Evolutionary conservation across 1,139 yeast genomes (phyloP), one percentile per base, ranked within the genome.

Genomic region (Blastobotrys malaysiensis): DNA sequence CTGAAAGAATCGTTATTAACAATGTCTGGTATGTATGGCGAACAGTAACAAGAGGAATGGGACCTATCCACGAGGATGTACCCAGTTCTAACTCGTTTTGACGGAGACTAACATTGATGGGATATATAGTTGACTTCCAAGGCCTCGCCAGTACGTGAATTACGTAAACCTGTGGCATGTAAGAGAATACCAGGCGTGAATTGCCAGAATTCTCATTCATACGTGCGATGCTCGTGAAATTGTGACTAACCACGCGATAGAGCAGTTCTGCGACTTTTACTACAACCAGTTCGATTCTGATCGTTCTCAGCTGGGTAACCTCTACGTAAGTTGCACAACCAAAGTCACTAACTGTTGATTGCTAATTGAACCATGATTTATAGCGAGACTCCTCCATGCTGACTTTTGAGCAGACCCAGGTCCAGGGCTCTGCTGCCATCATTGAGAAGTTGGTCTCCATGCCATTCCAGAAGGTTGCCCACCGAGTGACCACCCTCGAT

Each of bases 211-310:
- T n/a, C n/a, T n/a, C n/a, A n/a, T n/a, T n/a, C n/a, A n/a, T n/a
- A n/a, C n/a, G n/a, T n/a, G n/a, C n/a, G 19, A 26, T 22, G 26
- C 9, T 24, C 16, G n/a, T 26, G 27, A 45, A 4, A 24, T 22
- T 45, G 21, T 13, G 31, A 18, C 20, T 21, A 21, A 27, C 44
- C 16, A 5, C 9, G 26, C 11, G 49, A 7, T 49, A 67, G 71
- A 86, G 71, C 96, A 90, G 74, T 91, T 91, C 77, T 88, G 96
- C 70, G 85, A 80, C 72, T 93, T 90, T 71, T 93, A 93, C 83
- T 93, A 93, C 82, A 87, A 88, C 72, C 96, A 89, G 74, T 93
- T 93, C 69, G 98, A 93, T 73, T 73, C 84, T 65, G 96, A 93
- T 75, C 88, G 99, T 79, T 73, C 89, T 57, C 95, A 88, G 73